phyloP scores from a whole-genome alignment of 352 stramenopile genomes.

The Blastocystis sp. region DNA sequence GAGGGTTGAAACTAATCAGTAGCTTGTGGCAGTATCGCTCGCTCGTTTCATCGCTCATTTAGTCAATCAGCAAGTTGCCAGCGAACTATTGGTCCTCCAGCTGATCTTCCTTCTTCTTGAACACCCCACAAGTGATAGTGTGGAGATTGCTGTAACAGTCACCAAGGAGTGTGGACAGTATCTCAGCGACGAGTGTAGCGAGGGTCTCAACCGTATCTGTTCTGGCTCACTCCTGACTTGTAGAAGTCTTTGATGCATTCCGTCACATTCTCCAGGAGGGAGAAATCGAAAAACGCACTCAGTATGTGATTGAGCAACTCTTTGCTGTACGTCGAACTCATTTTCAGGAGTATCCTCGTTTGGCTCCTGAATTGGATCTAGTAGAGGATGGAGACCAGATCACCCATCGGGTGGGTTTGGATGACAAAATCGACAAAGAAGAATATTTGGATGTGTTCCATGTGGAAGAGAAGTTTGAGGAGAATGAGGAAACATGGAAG shows the following conservation, averaged over 20 bases:
- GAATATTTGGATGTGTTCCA: constrained; percentile 92
- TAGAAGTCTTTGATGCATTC: constrained; percentile 93
- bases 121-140: constrained; percentile 93
- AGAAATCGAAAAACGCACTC: constrained; percentile 90
- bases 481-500: constrained; percentile 92
- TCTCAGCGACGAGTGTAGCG: constrained; percentile 78
- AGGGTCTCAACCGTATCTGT: constrained; percentile 70
- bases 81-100: constrained; percentile 94
- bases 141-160: constrained; percentile 95
- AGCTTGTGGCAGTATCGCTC: constrained; percentile 80
- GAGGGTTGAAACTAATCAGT: not conserved
- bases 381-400: constrained; percentile 97
- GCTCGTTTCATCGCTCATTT: constrained; percentile 95
- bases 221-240: not conserved
- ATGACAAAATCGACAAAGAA: constrained; percentile 91
- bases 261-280: constrained; percentile 92
- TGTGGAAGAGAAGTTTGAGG: constrained; percentile 87
- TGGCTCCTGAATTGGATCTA: constrained; percentile 90
- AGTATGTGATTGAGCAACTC: constrained; percentile 95
- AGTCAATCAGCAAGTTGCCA: constrained; percentile 95
- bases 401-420: constrained; percentile 91
- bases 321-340: constrained; percentile 90
- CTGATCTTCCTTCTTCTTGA: constrained; percentile 92
- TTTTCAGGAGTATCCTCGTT: constrained; percentile 85
- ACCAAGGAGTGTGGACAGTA: constrained; percentile 90